A percentile compares a stretch with the other conserved stretches of the same genome.
Conservation (phyloP, 192 early-diverging fungal genomes). For the Globomyces pollinis-pini region DNA sequence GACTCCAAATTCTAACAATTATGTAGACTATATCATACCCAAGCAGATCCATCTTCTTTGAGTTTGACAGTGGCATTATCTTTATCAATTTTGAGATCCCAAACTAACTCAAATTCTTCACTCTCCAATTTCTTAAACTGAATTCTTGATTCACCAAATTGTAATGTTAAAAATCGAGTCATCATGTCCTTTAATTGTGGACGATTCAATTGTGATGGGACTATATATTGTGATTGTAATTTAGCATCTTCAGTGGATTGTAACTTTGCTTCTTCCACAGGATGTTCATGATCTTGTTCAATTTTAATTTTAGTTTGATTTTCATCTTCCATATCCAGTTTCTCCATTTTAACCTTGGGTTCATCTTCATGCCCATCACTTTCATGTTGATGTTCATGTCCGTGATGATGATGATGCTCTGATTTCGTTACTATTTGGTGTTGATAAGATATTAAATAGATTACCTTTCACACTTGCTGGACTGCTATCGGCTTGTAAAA, state of each 20-base stretch:
- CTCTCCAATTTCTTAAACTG: neutral
- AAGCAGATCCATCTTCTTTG: neutral
- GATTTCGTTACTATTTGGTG: conserved; percentile 3
- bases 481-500: conserved; percentile 75
- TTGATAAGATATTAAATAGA: too few species aligned
- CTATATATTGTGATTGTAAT: neutral
- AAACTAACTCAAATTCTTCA: neutral
- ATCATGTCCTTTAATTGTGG: neutral
- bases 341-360: neutral
- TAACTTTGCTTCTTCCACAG: neutral
- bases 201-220: neutral
- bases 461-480: conserved; percentile 81
- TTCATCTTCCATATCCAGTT: too few species aligned
- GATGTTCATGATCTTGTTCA: neutral
- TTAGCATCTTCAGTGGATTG: neutral
- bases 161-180: neutral
- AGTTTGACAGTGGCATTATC: conserved; percentile 1
- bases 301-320: neutral
- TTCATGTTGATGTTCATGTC: neutral
- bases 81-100: conserved; percentile 6
- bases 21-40: neutral
- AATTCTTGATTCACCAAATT: conserved; percentile 4
- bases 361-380: too few species aligned
- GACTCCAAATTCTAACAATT: conserved; percentile 1
- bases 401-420: conserved; percentile 4